Conservation (phyloP, 1,284 basidiomycete genomes). For the Fistulinella cinereoalba region DNA sequence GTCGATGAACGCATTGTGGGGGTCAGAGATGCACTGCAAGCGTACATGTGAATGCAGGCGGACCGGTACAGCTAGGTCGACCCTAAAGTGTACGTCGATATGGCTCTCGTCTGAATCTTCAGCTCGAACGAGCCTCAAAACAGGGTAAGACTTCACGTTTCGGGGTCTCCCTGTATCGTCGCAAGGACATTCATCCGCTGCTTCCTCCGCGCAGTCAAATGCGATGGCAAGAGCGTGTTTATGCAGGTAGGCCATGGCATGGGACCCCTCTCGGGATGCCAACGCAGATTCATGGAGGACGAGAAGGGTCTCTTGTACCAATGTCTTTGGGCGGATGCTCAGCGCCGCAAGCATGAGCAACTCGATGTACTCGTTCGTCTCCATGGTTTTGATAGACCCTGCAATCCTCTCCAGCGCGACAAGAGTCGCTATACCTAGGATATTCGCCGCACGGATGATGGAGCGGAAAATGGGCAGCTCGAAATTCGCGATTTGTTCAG, state of each 20-base stretch:
- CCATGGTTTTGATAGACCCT: constrained; percentile 39
- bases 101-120: constrained; percentile 31
- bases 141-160: constrained; percentile 39
- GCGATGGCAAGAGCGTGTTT: constrained; percentile 53
- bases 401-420: constrained; percentile 56
- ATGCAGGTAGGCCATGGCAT: constrained; percentile 43
- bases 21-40: constrained; percentile 53
- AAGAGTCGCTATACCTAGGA: constrained; percentile 50
- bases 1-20: constrained; percentile 47
- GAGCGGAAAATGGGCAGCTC: constrained; percentile 40
- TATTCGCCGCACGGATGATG: constrained; percentile 53
- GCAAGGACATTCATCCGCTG: constrained; percentile 61
- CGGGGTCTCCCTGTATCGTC: constrained; percentile 52
- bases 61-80: constrained; percentile 48
- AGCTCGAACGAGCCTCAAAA: constrained; percentile 34
- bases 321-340: constrained; percentile 46
- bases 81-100: constrained; percentile 50
- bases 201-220: constrained; percentile 63
- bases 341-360: constrained; percentile 49
- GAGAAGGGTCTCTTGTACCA: constrained; percentile 57
- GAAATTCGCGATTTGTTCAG: constrained; percentile 34
- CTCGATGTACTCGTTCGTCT: constrained; percentile 46
- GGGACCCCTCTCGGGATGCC: constrained; percentile 16
- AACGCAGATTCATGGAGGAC: constrained; percentile 53
- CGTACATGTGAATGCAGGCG: constrained; percentile 63